A percentile compares a stretch with the other conserved stretches of the same genome.
Conservation (phyloP, 2,329 filamentous ascomycete genomes). For the Aspergillus sp. region DNA sequence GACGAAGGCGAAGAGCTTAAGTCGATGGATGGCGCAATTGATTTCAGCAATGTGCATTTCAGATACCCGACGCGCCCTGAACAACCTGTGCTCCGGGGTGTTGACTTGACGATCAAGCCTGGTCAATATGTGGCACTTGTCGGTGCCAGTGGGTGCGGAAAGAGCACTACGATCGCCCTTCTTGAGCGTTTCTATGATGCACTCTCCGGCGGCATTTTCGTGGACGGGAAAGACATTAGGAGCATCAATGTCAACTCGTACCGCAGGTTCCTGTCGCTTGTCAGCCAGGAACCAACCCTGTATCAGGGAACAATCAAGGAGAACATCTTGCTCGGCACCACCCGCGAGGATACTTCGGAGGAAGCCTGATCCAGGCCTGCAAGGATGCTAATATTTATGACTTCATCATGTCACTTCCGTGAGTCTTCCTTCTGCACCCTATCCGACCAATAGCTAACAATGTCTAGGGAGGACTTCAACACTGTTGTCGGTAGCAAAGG, state of each 20-base stretch:
- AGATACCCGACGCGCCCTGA: constrained; percentile 85
- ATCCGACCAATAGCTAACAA: constrained; percentile 4
- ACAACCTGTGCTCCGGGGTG: constrained; percentile 79
- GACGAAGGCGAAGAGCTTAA: constrained; percentile 54
- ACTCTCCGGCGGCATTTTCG: constrained; percentile 64
- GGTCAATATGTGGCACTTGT: constrained; percentile 61
- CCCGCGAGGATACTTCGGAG: constrained; percentile 59
- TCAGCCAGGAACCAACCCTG: constrained; percentile 87
- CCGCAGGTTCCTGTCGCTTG: constrained; percentile 71
- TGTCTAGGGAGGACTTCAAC: constrained; percentile 60
- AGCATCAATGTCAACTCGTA: constrained; percentile 78
- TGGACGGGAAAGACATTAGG: constrained; percentile 77
- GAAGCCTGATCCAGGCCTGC: constrained; percentile 68
- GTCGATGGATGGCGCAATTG: constrained; percentile 63
- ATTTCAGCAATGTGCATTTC: constrained; percentile 91
- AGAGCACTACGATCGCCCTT: constrained; percentile 84
- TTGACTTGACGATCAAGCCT: constrained; percentile 49
- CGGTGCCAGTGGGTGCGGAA: constrained; percentile 88
- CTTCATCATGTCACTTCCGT: constrained; percentile 74
- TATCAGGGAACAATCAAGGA: constrained; percentile 89
- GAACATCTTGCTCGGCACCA: constrained; percentile 74
- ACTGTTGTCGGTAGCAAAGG: constrained; percentile 84
- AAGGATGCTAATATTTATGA: constrained; percentile 88
- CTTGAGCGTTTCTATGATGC: constrained; percentile 94
- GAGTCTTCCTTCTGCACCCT: constrained; percentile 20